phyloP scores from a whole-genome alignment of 106 monocot genomes.

The Platanthera zijinensis region DNA sequence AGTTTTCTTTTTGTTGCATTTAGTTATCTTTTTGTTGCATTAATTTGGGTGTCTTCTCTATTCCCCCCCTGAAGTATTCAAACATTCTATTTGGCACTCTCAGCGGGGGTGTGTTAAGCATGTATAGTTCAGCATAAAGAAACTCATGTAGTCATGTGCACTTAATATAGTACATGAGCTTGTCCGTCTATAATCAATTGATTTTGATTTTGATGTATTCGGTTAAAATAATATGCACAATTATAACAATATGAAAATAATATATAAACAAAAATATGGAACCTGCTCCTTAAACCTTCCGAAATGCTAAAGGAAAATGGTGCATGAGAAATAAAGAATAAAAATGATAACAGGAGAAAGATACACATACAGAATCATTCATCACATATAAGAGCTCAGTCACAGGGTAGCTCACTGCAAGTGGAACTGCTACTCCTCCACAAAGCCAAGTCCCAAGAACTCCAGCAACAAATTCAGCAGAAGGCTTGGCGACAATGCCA shows the following conservation, averaged over 20 bases:
- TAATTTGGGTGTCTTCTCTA: no score
- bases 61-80: no score
- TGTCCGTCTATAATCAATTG: no score
- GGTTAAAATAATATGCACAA: not conserved
- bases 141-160: no score
- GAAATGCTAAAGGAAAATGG: not conserved
- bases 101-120: no score
- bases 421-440: conserved; percentile 95
- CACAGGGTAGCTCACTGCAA: conserved; percentile 93
- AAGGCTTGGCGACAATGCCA: conserved; percentile 92
- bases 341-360: not conserved
- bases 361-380: conserved; percentile 66
- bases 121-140: no score
- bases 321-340: not conserved
- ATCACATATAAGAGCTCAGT: conserved; percentile 89
- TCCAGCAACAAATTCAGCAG: conserved; percentile 90
- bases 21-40: no score
- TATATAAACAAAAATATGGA: not conserved
- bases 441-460: conserved; percentile 83
- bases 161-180: no score
- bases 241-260: not conserved
- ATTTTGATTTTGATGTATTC: no score
- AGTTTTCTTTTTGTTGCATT: no score
- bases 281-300: not conserved
- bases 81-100: no score